These are phyloP conservation scores for Morella rubra DNA, from an alignment of 306 rosid species.

Conservation along the genomic window DNA sequence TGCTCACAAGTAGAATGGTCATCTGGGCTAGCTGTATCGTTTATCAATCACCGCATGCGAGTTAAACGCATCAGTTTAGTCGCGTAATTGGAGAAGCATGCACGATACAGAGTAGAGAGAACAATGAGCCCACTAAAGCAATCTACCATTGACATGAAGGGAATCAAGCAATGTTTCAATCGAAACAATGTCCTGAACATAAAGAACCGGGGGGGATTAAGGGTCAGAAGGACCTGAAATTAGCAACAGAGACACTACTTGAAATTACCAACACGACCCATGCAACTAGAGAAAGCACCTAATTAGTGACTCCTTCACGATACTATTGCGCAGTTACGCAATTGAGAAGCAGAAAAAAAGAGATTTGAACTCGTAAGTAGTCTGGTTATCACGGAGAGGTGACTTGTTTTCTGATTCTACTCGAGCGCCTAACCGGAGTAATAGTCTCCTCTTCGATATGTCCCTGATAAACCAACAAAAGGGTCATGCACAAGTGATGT, in stretches of 20 bases:
- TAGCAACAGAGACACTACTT: neutral
- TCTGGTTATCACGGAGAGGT: slow-evolving; percentile 46
- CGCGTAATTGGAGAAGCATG: too few species aligned
- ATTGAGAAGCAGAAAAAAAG: neutral
- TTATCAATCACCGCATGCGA: too few species aligned
- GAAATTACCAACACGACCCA: too few species aligned
- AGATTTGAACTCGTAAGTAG: neutral
- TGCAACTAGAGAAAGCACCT: neutral
- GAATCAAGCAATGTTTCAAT: neutral
- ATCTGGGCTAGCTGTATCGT: too few species aligned
- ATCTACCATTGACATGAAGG: too few species aligned
- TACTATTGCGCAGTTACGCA: slow-evolving; percentile 2
- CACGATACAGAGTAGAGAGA: too few species aligned
- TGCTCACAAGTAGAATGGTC: too few species aligned
- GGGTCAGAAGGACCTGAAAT: neutral
- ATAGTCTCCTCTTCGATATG: slow-evolving; percentile 48
- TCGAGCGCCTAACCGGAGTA: slow-evolving; percentile 90
- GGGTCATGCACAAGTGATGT: neutral
- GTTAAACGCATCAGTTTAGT: too few species aligned
- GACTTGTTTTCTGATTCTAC: slow-evolving; percentile 55
- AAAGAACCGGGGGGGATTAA: neutral
- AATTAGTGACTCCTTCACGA: slow-evolving; percentile 10
- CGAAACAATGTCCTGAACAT: neutral
- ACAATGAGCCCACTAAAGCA: too few species aligned
- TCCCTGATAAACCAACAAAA: slow-evolving; percentile 40